Base-by-base conservation (phyloP, 805 yeast genomes). In the Candida sithepensis region DNA sequence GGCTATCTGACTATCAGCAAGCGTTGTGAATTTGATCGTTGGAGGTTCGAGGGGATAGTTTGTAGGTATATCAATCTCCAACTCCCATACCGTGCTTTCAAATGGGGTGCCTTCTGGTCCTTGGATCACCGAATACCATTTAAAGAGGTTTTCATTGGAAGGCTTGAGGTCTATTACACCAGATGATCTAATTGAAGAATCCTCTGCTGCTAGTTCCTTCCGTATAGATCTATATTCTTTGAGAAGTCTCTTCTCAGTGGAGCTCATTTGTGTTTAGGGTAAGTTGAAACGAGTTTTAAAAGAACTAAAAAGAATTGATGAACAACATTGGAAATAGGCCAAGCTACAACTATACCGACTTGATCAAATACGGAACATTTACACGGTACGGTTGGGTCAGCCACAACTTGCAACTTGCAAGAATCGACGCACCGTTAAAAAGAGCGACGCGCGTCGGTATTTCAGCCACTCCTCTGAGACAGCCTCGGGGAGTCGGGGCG, bases 11-110 rank as follows among this genome's bases (percentile, higher is more conserved):
- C 45, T 48, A 39, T 60, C 59, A 8, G 39, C 30, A 14, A 43
- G 33, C 1, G 50, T 50, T 18, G 38, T 57, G 54, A 85, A 85
- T 45, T 55, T 63, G 45, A 84, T 71, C 12, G 47, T 50, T 2
- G 91, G 92, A 0, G 91, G 88, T 6, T 64, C 59, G 8, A 72
- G 58, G 0, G 92, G 92, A 53, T 85, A 85, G 16, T 66, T 65
- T 0, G 45, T 18, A 0, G 81, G 76, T 1, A 83, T 65, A 0
- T 52, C 43, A 5, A 85, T 77, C 1, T 55, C 59, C 32, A 85
- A 61, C 20, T 63, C 63, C 80, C 87, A 84, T 39, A 63, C 61
- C 3, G 80, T 79, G n/a, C 69, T 65, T 42, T 71, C 74, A 57
- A 73, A 85, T 0, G 78, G 77, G 1, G 85, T 74, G 21, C 71